Conservation (phyloP, 352 stramenopile genomes). For the Phytophthora meadii region DNA sequence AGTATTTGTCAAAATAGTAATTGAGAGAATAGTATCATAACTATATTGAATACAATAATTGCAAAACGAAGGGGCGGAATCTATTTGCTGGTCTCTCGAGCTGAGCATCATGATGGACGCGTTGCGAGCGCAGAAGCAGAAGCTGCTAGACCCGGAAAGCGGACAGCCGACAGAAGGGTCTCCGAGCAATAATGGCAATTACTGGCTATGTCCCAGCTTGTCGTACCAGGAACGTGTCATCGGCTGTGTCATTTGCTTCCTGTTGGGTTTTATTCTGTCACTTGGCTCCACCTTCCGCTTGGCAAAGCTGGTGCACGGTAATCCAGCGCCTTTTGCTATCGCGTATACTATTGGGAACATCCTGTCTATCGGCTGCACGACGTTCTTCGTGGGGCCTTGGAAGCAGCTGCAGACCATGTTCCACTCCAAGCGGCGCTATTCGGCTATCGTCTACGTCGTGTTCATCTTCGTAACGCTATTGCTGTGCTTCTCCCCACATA, state of each 20-base stretch:
- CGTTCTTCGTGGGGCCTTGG: conserved; percentile 87
- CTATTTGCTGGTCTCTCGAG: too few relatives aligned
- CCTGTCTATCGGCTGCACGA: conserved; percentile 80
- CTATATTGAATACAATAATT: too few relatives aligned
- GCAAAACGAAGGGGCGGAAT: conserved; percentile 1
- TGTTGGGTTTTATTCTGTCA: conserved; percentile 83
- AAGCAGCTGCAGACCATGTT: conserved; percentile 90
- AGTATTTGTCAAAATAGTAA: too few relatives aligned
- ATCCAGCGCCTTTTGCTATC: conserved; percentile 84
- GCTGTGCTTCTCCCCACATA: conserved; percentile 73
- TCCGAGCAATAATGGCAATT: conserved; percentile 33
- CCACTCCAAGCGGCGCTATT: conserved; percentile 73
- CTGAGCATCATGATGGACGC: conserved; percentile 61
- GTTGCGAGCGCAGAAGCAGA: conserved; percentile 76
- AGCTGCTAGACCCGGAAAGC: conserved; percentile 78
- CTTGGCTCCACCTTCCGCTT: conserved; percentile 85
- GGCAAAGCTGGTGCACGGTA: conserved; percentile 75
- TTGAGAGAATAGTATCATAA: too few relatives aligned
- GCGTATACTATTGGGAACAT: conserved; percentile 90
- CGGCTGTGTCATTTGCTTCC: conserved; percentile 82
- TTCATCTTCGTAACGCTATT: conserved; percentile 83
- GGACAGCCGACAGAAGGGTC: conserved; percentile 44
- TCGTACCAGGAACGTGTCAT: conserved; percentile 88
- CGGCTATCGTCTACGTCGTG: conserved; percentile 73
- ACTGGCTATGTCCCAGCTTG: conserved; percentile 69